Conservation (phyloP, 78 protist species). For the Pigoraptor vietnamica region DNA sequence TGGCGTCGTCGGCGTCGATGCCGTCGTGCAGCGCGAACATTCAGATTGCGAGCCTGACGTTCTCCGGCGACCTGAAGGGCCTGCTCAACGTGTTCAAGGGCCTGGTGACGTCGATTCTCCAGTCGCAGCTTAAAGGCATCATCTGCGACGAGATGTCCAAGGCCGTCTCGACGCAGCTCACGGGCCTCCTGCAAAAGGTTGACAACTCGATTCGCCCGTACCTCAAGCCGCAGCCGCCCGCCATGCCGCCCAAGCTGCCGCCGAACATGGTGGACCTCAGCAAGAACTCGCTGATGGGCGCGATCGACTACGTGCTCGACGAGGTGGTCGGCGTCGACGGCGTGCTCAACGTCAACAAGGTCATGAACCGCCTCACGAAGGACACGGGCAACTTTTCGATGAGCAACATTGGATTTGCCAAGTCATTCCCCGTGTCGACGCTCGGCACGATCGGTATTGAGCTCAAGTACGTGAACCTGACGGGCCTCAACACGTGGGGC, state of each 20-base stretch:
- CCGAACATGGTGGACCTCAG: neutral
- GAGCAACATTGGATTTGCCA: neutral
- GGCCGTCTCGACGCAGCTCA: neutral
- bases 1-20: neutral
- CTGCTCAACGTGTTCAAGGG: neutral
- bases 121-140: neutral
- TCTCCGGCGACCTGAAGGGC: neutral
- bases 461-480: neutral
- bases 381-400: neutral
- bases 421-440: neutral
- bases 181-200: neutral
- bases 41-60: neutral
- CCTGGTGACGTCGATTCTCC: neutral
- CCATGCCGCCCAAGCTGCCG: neutral
- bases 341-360: neutral
- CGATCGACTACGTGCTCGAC: neutral
- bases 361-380: neutral
- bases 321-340: neutral
- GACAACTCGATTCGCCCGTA: neutral
- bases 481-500: constrained; percentile 10
- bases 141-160: neutral
- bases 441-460: neutral
- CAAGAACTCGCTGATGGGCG: neutral
- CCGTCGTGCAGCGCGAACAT: neutral
- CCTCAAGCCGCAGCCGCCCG: neutral